Percentiles rank a stretch among this genome's conserved stretches.
These are phyloP conservation scores for Geoglossum cookeanum DNA, from an alignment of 2,329 filamentous ascomycete species.

Conservation along the genomic window DNA sequence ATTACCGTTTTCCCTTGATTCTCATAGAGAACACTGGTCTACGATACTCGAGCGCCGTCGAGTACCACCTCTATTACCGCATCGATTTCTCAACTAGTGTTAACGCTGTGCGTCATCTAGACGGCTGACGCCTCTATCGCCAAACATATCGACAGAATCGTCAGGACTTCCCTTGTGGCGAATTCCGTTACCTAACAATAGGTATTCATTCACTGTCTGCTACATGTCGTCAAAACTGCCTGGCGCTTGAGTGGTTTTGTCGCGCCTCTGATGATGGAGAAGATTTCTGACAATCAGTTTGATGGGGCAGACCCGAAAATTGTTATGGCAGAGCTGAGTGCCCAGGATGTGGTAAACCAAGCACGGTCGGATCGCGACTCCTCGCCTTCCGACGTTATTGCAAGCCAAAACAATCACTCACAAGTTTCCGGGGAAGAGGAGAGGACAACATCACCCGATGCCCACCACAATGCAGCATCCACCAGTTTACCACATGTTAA, in stretches of 20 bases:
- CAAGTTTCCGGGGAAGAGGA: background rate
- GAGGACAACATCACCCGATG: background rate
- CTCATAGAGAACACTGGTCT: background rate
- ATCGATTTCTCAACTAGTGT: background rate
- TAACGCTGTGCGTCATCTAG: constrained; percentile 1
- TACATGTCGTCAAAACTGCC: constrained; percentile 1
- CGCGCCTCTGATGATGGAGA: background rate
- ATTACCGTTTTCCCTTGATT: background rate
- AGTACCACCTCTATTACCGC: background rate
- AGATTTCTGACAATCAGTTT: background rate
- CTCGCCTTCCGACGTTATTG: constrained; percentile 46
- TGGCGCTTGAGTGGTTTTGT: constrained; percentile 5
- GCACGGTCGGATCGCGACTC: constrained; percentile 45
- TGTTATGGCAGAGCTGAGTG: constrained; percentile 56
- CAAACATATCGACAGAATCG: background rate
- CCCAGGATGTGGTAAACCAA: constrained; percentile 54
- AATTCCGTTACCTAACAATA: constrained; percentile 23
- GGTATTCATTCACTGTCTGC: constrained; percentile 15
- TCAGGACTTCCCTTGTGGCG: constrained; percentile 5
- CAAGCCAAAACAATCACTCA: constrained; percentile 34
- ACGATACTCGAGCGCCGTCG: background rate
- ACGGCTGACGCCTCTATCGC: background rate
- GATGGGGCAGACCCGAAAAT: constrained; percentile 28
- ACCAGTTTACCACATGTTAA: background rate
- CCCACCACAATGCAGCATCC: background rate